Percentiles rank a stretch among this genome's conserved stretches.
Evolutionary conservation across 129 eudicot genomes (phyloP).

Genomic region (Mikania micrantha): DNA sequence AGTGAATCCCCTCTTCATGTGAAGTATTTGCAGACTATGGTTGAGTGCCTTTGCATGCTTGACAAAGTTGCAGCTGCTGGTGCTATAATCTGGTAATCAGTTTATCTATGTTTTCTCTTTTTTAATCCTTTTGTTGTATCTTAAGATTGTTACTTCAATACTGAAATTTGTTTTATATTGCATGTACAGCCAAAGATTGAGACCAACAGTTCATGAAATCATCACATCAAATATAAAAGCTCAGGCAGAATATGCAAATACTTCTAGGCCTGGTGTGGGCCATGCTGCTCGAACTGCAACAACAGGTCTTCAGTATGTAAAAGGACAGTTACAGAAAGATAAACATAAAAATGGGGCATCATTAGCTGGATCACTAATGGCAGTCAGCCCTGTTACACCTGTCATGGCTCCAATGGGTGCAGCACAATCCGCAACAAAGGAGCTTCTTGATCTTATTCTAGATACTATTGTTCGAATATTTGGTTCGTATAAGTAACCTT

Average conservation of each 20-base stretch:
- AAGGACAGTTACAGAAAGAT: slow-evolving; percentile 79
- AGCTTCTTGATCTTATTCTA: slow-evolving; percentile 76
- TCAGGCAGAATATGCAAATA: slow-evolving; percentile 61
- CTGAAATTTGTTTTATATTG: slow-evolving; percentile 6
- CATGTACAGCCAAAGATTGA: slow-evolving; percentile 78
- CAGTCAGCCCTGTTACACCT: slow-evolving; percentile 93
- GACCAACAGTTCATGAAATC: slow-evolving; percentile 92
- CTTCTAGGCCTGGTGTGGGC: slow-evolving; percentile 53
- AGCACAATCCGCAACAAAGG: slow-evolving; percentile 84
- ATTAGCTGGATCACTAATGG: slow-evolving; percentile 53
- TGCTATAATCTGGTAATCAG: slow-evolving; percentile 88
- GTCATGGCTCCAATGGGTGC: slow-evolving; percentile 97
- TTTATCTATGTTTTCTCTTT: slow-evolving; percentile 3
- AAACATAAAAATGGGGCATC: slow-evolving; percentile 66
- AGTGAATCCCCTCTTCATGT: slow-evolving; percentile 83
- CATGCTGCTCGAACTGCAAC: slow-evolving; percentile 49
- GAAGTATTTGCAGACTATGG: slow-evolving; percentile 92
- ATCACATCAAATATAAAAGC: slow-evolving; percentile 70
- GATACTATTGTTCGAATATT: slow-evolving; percentile 75
- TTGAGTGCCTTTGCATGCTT: slow-evolving; percentile 92
- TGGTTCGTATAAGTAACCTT: slow-evolving; percentile 48
- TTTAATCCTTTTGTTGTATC: background rate
- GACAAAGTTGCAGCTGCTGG: slow-evolving; percentile 99
- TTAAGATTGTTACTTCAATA: background rate
- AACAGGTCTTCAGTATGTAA: slow-evolving; percentile 54